Evolutionary conservation across 331 rosid genomes (phyloP).

Genomic region (Saraca asoca): DNA sequence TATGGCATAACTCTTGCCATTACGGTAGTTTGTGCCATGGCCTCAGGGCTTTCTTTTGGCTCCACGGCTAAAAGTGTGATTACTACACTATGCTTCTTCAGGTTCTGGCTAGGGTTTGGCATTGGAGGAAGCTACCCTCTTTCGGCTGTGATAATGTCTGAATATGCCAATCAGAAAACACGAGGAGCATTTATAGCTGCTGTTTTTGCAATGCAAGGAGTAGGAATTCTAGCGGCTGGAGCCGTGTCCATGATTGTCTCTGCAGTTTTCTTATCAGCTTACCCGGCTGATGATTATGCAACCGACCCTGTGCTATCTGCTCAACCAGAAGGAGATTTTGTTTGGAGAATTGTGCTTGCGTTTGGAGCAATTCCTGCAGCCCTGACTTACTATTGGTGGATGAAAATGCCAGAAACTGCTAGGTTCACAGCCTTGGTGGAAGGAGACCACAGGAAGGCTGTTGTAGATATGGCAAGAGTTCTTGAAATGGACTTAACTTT

Average conservation of each 20-base stretch:
- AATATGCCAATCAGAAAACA: constrained; percentile 56
- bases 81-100: constrained; percentile 63
- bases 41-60: constrained; percentile 73
- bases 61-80: constrained; percentile 51
- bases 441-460: constrained; percentile 52
- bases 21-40: constrained; percentile 66
- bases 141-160: constrained; percentile 81
- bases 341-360: constrained; percentile 72
- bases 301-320: constrained; percentile 36
- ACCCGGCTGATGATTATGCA: constrained; percentile 39
- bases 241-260: constrained; percentile 54
- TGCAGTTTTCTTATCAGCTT: constrained; percentile 9
- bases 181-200: constrained; percentile 69
- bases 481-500: constrained; percentile 40
- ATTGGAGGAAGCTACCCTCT: constrained; percentile 88
- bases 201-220: constrained; percentile 81
- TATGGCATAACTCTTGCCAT: constrained; percentile 69
- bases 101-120: constrained; percentile 85
- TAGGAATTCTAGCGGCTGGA: constrained; percentile 77
- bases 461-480: constrained; percentile 63
- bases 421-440: constrained; percentile 75
- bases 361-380: constrained; percentile 66
- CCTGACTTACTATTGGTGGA: constrained; percentile 58
- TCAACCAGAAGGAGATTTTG: constrained; percentile 61
- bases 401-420: constrained; percentile 74